Evolutionary conservation across 148 eudicot species (phyloP).

Genomic region (Amaranthus palmeri): DNA sequence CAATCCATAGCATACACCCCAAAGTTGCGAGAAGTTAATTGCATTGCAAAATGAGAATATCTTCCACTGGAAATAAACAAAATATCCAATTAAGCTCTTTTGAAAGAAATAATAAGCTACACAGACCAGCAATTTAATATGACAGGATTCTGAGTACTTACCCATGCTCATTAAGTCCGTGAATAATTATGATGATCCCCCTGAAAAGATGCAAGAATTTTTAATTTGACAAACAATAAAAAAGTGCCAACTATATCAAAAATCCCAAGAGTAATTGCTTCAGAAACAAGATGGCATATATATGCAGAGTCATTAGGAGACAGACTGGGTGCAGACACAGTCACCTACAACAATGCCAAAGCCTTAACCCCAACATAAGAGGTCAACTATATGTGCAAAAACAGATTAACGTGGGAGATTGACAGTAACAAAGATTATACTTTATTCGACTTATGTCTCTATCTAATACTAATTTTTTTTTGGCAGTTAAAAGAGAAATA

Average conservation of each 20-base stretch:
- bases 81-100: constrained; percentile 3
- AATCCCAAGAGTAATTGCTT: neutral
- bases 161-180: constrained; percentile 98
- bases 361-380: too few relatives aligned
- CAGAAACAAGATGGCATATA: neutral
- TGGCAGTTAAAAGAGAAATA: neutral
- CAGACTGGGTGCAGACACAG: neutral
- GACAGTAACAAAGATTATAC: neutral
- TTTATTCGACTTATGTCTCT: neutral
- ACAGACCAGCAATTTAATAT: constrained; percentile 5
- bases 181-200: constrained; percentile 82
- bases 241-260: neutral
- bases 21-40: constrained; percentile 53
- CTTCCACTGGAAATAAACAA: constrained; percentile 58
- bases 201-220: constrained; percentile 39
- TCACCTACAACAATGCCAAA: neutral
- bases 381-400: too few relatives aligned
- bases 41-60: constrained; percentile 74
- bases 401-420: too few relatives aligned
- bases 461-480: neutral
- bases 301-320: neutral
- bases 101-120: neutral
- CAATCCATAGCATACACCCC: constrained; percentile 95
- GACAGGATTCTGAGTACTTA: constrained; percentile 20
- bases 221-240: neutral